phyloP scores from a whole-genome alignment of 768 basidiomycete species.

The Calocera cornea region DNA sequence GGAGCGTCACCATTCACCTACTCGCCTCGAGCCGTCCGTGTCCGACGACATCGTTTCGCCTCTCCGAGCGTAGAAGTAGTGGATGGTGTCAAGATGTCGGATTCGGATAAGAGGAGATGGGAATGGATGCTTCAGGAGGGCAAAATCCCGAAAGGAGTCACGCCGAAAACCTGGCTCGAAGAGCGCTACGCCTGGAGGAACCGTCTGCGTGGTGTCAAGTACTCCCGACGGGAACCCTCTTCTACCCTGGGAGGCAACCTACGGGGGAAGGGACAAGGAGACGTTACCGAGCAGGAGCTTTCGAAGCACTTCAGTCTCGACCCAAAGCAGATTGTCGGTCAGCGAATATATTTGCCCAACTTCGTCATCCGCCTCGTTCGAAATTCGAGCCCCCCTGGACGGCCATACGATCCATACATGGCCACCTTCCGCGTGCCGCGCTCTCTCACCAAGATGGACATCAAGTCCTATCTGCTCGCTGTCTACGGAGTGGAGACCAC shows the following conservation, averaged over 20 bases:
- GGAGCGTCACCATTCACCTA: not conserved
- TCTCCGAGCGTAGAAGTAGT: not conserved
- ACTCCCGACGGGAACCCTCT: not conserved
- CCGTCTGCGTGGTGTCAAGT: constrained; percentile 2
- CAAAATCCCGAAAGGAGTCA: not conserved
- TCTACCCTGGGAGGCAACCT: not conserved
- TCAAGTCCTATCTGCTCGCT: constrained; percentile 69
- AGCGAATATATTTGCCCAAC: constrained; percentile 82
- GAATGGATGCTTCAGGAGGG: not conserved
- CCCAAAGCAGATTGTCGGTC: constrained; percentile 45
- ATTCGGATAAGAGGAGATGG: not conserved
- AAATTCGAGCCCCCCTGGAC: constrained; percentile 59
- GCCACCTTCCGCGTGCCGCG: constrained; percentile 80
- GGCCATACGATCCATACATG: constrained; percentile 86
- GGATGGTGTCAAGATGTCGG: not conserved
- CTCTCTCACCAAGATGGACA: constrained; percentile 81
- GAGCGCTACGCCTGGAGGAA: constrained; percentile 1
- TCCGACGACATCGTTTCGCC: not conserved
- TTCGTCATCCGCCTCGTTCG: constrained; percentile 67
- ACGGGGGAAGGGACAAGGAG: not conserved
- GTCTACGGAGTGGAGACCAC: constrained; percentile 83
- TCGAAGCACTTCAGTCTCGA: not conserved
- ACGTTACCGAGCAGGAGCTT: not conserved
- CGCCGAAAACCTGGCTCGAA: not conserved
- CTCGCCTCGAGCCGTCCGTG: not conserved